Evolutionary conservation across 352 stramenopile species (phyloP).

Genomic region (Globisporangium carolinianum): DNA sequence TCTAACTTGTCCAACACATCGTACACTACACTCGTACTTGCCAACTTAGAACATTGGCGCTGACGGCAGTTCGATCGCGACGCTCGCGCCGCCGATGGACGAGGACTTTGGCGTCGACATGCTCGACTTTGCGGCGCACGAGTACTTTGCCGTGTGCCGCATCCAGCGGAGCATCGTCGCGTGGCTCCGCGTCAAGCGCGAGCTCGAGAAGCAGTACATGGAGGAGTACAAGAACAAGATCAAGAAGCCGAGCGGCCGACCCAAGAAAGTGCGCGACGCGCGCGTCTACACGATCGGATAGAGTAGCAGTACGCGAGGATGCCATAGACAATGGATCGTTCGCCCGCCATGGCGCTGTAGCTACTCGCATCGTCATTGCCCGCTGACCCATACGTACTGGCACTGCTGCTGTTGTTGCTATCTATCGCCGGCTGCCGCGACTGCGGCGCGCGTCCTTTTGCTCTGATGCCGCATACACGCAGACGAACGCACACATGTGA

Average conservation of each 20-base stretch:
- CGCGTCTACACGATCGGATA: constrained; percentile 72
- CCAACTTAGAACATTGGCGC: constrained; percentile 22
- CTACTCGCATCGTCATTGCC: too few relatives aligned
- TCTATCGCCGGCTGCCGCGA: constrained; percentile 46
- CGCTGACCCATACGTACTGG: neutral
- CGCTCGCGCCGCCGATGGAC: constrained; percentile 31
- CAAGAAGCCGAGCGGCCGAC: constrained; percentile 69
- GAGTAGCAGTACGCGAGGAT: neutral
- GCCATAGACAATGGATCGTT: neutral
- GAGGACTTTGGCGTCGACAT: constrained; percentile 25
- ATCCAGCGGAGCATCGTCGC: constrained; percentile 49
- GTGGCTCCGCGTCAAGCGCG: constrained; percentile 66
- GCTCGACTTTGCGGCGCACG: constrained; percentile 55
- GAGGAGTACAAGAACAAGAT: constrained; percentile 85
- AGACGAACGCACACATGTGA: too few relatives aligned
- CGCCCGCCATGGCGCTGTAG: too few relatives aligned
- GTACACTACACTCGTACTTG: constrained; percentile 4
- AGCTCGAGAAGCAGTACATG: constrained; percentile 65
- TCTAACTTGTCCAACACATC: neutral
- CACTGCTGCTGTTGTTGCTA: too few relatives aligned
- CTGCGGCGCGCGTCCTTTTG: constrained; percentile 20
- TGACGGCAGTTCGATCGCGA: constrained; percentile 33
- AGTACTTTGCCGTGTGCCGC: constrained; percentile 56
- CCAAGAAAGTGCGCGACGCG: constrained; percentile 69
- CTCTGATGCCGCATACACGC: neutral